These are phyloP conservation scores for Exserohilum turcica DNA, from an alignment of 2,329 filamentous ascomycete species.

Conservation along the genomic window DNA sequence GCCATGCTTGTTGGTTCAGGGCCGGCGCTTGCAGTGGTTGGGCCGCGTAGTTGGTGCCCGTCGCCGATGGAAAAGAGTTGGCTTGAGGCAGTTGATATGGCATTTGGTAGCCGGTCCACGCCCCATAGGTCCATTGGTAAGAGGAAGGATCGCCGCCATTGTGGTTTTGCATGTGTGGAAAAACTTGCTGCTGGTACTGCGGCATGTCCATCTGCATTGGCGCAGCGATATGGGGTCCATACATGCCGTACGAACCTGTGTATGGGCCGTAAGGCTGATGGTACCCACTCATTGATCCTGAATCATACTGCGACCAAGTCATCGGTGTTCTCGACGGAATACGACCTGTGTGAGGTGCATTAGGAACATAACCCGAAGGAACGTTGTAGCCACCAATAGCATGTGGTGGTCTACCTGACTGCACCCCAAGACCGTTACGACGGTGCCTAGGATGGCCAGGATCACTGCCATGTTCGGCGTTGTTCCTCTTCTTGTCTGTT, in stretches of 20 bases:
- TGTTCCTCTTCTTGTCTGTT: not conserved
- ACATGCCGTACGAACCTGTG: not conserved
- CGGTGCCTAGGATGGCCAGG: not conserved
- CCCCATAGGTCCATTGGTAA: not conserved
- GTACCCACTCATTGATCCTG: not conserved
- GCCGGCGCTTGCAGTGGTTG: not conserved
- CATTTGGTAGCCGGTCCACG: not conserved
- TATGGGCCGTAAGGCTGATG: not conserved
- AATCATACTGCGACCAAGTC: not conserved
- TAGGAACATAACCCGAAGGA: not conserved
- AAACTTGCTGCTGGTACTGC: not conserved
- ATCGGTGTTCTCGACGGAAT: not conserved
- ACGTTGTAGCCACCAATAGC: not conserved
- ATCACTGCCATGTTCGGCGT: not conserved
- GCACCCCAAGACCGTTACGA: not conserved
- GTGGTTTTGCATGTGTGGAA: not conserved
- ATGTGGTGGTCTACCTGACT: not conserved
- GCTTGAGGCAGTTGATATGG: not conserved
- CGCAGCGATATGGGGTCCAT: not conserved
- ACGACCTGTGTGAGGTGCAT: not conserved
- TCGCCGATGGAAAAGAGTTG: not conserved
- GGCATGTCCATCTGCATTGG: not conserved
- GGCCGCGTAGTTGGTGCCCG: not conserved
- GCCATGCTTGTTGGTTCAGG: not conserved
- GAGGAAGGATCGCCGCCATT: too few relatives aligned